These are phyloP conservation scores for Cucumis hystrix DNA, from an alignment of 306 rosid genomes.

Conservation along the genomic window DNA sequence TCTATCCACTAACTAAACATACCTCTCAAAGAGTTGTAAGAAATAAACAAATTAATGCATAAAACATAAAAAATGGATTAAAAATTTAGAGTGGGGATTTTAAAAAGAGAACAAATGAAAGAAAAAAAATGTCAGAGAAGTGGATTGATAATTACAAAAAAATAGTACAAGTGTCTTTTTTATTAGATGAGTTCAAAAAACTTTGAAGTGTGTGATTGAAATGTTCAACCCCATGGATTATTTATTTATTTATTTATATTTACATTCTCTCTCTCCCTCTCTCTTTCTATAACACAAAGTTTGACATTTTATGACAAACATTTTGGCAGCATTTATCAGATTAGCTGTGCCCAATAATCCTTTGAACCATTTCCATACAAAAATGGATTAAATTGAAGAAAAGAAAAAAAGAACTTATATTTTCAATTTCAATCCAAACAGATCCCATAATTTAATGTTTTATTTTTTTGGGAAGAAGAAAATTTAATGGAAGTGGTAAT, in stretches of 20 bases:
- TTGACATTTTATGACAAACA: constrained; percentile 1
- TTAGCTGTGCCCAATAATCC: neutral
- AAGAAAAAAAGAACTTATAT: neutral
- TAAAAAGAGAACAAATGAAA: neutral
- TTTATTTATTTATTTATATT: too few relatives aligned
- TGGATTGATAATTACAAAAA: neutral
- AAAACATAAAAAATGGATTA: too few relatives aligned
- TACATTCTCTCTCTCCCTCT: neutral
- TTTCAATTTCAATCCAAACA: neutral
- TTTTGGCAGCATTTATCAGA: constrained; percentile 1
- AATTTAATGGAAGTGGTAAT: neutral
- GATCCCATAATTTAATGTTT: neutral
- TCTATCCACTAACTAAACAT: too few relatives aligned
- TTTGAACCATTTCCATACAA: neutral
- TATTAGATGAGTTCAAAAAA: neutral
- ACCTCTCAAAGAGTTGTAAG: too few relatives aligned
- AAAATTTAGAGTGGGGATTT: neutral
- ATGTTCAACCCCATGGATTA: neutral
- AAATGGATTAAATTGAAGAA: neutral
- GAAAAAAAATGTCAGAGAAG: neutral
- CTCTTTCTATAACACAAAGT: neutral
- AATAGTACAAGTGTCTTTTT: neutral
- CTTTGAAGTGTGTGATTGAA: neutral
- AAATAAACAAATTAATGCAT: too few relatives aligned
- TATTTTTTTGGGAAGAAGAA: neutral